Base-by-base conservation (phyloP, 2,329 filamentous ascomycete species). In the Colletotrichum sp. region DNA sequence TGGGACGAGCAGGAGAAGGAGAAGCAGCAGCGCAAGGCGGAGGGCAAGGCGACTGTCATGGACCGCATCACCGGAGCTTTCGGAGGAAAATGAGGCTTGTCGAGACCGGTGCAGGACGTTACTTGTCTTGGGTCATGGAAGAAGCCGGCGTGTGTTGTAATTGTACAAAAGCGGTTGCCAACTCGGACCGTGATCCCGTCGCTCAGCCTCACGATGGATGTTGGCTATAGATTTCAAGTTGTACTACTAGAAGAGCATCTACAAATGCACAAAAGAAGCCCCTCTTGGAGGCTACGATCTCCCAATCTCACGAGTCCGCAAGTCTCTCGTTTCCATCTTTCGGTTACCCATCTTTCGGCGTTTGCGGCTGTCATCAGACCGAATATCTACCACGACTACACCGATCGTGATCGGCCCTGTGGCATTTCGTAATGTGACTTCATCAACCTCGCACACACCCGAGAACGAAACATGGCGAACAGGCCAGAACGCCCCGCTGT, bases 1-100 rank as follows among this genome's bases (percentile, higher is more conserved):
- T 89, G 91, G 84, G 85, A 89, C 72, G 85, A 91, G 80, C 88
- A 93, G 83, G 86, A 89, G 62, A 84, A 87, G 79, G 87, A 89
- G 77, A 84, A 91, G 77, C 84, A 87, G 81, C 85, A 88, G 79
- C 87, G 92, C 78, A 90, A 89, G 82, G 89, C 89, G 78, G 87
- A 90, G 80, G 92, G 90, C 67, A 85, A 88, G 80, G 83, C 85
- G 75, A 88, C 86, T 5, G 63, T 86, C 32, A 81, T 81, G 78
- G 88, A 89, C 78, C 84, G 81, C 76, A 78, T 87, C 16, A 80
- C 82, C 14, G 82, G 81, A 2, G 65, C 80, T 14, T 82, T 87
- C 69, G 77, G 77, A 30, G 38, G 66, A 2, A 75, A 71, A 38
- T 70, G 32, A 65, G 77, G 18, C 43, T 28, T 30, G 7, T 3